A percentile compares a stretch with the other conserved stretches of the same genome.
These are phyloP conservation scores for Aspergillus panamensis DNA, from an alignment of 495 filamentous ascomycete species.

Conservation along the genomic window DNA sequence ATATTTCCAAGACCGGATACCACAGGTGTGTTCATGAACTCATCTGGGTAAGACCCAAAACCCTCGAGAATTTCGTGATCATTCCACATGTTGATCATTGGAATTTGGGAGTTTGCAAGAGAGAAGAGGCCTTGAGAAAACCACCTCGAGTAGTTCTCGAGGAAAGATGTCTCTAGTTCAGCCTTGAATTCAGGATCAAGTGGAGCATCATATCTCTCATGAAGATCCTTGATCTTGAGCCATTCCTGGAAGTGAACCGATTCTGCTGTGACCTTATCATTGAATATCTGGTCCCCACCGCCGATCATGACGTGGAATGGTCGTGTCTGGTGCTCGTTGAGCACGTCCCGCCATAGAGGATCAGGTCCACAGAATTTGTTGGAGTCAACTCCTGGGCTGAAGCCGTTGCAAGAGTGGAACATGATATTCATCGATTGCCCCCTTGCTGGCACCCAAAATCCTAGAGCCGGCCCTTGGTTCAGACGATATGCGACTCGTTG, in stretches of 20 bases:
- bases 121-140: constrained; percentile 94
- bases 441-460: constrained; percentile 89
- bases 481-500: constrained; percentile 92
- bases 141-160: constrained; percentile 83
- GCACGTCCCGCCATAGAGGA: constrained; percentile 92
- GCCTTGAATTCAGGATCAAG: constrained; percentile 76
- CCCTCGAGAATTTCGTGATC: constrained; percentile 99
- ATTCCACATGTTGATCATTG: constrained; percentile 97
- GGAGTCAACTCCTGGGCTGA: constrained; percentile 74
- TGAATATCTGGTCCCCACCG: constrained; percentile 96
- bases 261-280: constrained; percentile 73
- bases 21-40: constrained; percentile 88
- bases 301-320: constrained; percentile 99
- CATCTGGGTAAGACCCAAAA: constrained; percentile 86
- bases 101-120: constrained; percentile 89
- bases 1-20: constrained; percentile 85
- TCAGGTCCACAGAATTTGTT: constrained; percentile 84
- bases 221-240: constrained; percentile 73
- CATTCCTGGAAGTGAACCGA: constrained; percentile 74
- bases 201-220: constrained; percentile 68
- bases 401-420: constrained; percentile 97
- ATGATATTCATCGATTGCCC: constrained; percentile 95
- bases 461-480: constrained; percentile 82
- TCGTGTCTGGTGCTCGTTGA: constrained; percentile 86
- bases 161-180: constrained; percentile 82